These are phyloP conservation scores for Aspergillus ochraceus DNA, from an alignment of 2,329 filamentous ascomycete genomes.

Conservation along the genomic window DNA sequence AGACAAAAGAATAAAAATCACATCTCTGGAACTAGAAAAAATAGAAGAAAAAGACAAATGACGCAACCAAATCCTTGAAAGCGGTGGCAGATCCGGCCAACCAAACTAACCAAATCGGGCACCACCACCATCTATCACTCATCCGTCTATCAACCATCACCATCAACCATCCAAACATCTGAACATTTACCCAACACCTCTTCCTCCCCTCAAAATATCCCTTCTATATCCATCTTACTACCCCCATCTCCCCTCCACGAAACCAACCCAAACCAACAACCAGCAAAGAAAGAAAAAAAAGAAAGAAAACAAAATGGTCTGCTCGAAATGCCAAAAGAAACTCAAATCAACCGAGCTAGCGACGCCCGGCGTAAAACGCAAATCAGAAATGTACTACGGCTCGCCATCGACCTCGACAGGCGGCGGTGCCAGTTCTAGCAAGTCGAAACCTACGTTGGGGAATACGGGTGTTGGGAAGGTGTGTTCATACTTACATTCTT, in stretches of 20 bases:
- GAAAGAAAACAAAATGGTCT: constrained; percentile 54
- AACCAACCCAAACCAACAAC: background rate
- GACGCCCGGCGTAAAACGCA: constrained; percentile 66
- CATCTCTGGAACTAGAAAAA: too few relatives aligned
- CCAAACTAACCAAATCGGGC: too few relatives aligned
- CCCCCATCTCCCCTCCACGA: background rate
- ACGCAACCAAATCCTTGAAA: too few relatives aligned
- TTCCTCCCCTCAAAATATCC: too few relatives aligned
- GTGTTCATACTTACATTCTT: constrained; percentile 18
- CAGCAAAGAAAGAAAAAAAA: background rate
- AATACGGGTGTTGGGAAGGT: constrained; percentile 62
- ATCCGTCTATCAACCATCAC: too few relatives aligned
- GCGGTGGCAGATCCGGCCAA: too few relatives aligned
- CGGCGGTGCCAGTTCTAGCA: constrained; percentile 33
- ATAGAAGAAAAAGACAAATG: background rate
- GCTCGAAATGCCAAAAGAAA: constrained; percentile 63
- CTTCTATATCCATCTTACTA: background rate
- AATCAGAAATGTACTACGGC: constrained; percentile 66
- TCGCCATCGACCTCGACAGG: constrained; percentile 48
- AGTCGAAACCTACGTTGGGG: constrained; percentile 51
- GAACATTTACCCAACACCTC: too few relatives aligned
- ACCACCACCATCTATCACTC: too few relatives aligned
- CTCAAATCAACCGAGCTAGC: constrained; percentile 61
- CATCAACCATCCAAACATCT: too few relatives aligned
- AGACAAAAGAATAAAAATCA: too few relatives aligned